A percentile compares a stretch with the other conserved stretches of the same genome.
phyloP scores from a whole-genome alignment of 345 rosid species.

The Isatis tinctoria region DNA sequence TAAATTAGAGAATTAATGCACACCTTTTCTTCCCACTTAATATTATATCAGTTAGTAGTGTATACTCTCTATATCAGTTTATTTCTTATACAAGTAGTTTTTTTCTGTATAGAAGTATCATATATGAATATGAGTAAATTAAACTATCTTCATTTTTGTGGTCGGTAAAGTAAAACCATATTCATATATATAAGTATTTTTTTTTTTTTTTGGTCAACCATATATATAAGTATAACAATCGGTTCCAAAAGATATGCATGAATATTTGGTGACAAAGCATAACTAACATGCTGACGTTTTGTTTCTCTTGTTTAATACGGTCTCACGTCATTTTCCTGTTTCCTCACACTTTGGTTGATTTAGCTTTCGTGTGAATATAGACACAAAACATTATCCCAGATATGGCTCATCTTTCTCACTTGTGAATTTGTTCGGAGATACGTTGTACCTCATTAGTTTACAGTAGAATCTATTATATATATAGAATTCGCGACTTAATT shows the following conservation, averaged over 20 bases:
- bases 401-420: neutral
- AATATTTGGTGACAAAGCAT: slow-evolving; percentile 22
- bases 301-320: slow-evolving; percentile 4
- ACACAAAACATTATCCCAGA: neutral
- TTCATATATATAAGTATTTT: no score
- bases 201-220: no score
- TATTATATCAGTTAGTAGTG: neutral
- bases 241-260: slow-evolving; percentile 14
- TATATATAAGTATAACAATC: neutral
- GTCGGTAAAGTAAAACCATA: no score
- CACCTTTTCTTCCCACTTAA: neutral
- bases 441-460: neutral
- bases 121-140: no score
- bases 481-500: neutral
- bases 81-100: neutral
- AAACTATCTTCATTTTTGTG: no score
- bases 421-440: neutral
- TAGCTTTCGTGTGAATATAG: neutral
- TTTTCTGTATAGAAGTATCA: no score
- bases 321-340: neutral
- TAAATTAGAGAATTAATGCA: neutral
- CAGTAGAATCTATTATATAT: neutral
- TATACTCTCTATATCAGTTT: neutral
- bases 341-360: neutral
- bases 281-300: slow-evolving; percentile 13